These are phyloP conservation scores for Sugiyamaella valdiviana DNA, from an alignment of 805 yeast species.

Conservation along the genomic window DNA sequence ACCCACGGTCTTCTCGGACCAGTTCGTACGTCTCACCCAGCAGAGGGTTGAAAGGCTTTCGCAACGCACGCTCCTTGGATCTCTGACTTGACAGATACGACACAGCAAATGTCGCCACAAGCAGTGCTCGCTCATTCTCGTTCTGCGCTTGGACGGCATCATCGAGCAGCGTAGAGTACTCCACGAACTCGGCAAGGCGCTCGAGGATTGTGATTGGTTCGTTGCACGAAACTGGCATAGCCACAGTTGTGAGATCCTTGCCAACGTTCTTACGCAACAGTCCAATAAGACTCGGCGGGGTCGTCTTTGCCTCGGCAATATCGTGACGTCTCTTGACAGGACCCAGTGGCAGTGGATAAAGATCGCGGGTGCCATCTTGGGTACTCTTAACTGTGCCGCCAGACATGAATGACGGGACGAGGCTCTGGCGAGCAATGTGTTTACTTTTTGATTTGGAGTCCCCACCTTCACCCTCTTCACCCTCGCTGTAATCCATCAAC, in stretches of 20 bases:
- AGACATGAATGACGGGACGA: background rate
- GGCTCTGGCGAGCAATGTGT: background rate
- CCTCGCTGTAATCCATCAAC: constrained; percentile 13
- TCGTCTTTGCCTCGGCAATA: constrained; percentile 46
- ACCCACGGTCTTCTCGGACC: constrained; percentile 75
- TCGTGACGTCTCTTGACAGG: constrained; percentile 50
- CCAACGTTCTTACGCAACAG: constrained; percentile 87
- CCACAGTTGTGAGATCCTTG: constrained; percentile 68
- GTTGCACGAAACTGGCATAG: constrained; percentile 92
- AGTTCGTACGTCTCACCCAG: constrained; percentile 90
- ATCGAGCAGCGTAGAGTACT: constrained; percentile 62
- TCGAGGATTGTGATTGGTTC: constrained; percentile 86
- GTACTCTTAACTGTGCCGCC: background rate
- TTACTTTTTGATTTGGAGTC: constrained; percentile 6
- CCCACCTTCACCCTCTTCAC: constrained; percentile 17
- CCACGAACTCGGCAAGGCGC: constrained; percentile 70
- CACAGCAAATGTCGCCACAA: constrained; percentile 77
- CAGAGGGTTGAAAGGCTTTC: constrained; percentile 94
- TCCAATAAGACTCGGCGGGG: constrained; percentile 78
- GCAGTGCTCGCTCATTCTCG: constrained; percentile 53
- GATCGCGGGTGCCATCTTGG: constrained; percentile 18
- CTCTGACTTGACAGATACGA: constrained; percentile 66
- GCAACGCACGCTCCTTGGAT: constrained; percentile 62
- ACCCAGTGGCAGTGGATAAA: constrained; percentile 62
- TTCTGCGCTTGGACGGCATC: constrained; percentile 48